phyloP scores from a whole-genome alignment of 2,329 filamentous ascomycete species.

The Epichloe gansuensis region DNA sequence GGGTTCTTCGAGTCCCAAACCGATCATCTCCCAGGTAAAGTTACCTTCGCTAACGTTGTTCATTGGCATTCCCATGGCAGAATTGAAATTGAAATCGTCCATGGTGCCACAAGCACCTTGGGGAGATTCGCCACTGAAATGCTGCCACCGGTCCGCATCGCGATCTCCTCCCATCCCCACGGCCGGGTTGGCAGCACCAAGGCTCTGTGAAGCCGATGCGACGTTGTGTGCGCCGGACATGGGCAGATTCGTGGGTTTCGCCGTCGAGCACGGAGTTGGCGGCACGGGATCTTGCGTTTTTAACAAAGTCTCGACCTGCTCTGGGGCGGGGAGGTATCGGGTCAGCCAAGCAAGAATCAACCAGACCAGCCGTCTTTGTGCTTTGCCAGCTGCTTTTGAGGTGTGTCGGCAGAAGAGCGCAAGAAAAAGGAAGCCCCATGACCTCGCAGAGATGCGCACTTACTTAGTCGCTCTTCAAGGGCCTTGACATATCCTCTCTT shows the following conservation, averaged over 20 bases:
- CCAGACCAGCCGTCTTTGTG: neutral
- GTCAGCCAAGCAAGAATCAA: neutral
- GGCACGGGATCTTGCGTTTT: constrained; percentile 51
- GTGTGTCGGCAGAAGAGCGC: no score
- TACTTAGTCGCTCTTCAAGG: constrained; percentile 82
- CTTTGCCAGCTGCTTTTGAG: no score
- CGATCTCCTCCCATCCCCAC: constrained; percentile 34
- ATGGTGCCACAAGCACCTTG: constrained; percentile 28
- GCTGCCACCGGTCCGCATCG: constrained; percentile 43
- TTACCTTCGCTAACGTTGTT: constrained; percentile 35
- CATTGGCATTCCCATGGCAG: constrained; percentile 36
- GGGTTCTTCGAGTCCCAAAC: constrained; percentile 45
- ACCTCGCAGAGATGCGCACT: constrained; percentile 18
- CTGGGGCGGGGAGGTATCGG: constrained; percentile 28
- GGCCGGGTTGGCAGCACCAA: constrained; percentile 29
- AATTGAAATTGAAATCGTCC: constrained; percentile 47
- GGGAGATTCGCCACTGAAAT: constrained; percentile 41
- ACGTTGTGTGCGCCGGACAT: constrained; percentile 11
- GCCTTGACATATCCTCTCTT: constrained; percentile 93
- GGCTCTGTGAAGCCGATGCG: constrained; percentile 18
- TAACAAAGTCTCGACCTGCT: constrained; percentile 84
- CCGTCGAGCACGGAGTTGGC: constrained; percentile 12
- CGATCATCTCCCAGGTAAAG: constrained; percentile 70
- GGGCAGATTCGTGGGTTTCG: constrained; percentile 19
- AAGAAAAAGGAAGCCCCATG: neutral